These are phyloP conservation scores for Sarocladium strictum DNA, from an alignment of 2,329 filamentous ascomycete species.

Conservation along the genomic window DNA sequence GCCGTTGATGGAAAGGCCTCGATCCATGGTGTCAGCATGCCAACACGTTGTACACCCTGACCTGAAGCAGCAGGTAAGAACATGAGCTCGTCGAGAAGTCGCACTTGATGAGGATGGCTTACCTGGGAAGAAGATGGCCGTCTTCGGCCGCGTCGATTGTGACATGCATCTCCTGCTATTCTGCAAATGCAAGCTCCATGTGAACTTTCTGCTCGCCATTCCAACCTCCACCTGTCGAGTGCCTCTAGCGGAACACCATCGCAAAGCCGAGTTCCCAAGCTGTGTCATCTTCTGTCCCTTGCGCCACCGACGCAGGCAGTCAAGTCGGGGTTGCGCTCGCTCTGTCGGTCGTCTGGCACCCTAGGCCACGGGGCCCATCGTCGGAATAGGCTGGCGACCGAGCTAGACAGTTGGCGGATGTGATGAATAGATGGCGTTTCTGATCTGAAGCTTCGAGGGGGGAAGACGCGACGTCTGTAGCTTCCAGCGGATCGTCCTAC, in stretches of 20 bases:
- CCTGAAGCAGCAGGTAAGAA: conserved; percentile 41
- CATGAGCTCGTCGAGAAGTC: not conserved
- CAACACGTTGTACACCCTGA: conserved; percentile 83
- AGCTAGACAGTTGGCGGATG: not conserved
- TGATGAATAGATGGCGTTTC: not conserved
- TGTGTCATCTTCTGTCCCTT: conserved; percentile 10
- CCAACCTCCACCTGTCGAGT: not conserved
- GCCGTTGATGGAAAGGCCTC: conserved; percentile 77
- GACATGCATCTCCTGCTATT: conserved; percentile 22
- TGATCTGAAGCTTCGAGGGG: not conserved
- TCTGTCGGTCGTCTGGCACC: not conserved
- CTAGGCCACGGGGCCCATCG: not conserved
- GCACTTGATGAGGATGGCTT: not conserved
- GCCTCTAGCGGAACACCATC: conserved; percentile 20
- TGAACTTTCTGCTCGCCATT: not conserved
- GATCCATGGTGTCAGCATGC: conserved; percentile 82
- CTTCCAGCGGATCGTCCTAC: not conserved
- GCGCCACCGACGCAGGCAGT: not conserved
- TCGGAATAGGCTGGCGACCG: not conserved
- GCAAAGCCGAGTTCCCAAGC: conserved; percentile 23
- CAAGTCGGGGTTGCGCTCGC: not conserved
- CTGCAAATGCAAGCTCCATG: not conserved
- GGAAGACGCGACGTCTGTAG: conserved; percentile 1
- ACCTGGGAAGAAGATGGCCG: conserved; percentile 58
- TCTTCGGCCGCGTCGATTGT: conserved; percentile 35